Percentiles rank a stretch among this genome's conserved stretches.
phyloP scores from a whole-genome alignment of 2,329 filamentous ascomycete species.

The Ophiobolus disseminans region DNA sequence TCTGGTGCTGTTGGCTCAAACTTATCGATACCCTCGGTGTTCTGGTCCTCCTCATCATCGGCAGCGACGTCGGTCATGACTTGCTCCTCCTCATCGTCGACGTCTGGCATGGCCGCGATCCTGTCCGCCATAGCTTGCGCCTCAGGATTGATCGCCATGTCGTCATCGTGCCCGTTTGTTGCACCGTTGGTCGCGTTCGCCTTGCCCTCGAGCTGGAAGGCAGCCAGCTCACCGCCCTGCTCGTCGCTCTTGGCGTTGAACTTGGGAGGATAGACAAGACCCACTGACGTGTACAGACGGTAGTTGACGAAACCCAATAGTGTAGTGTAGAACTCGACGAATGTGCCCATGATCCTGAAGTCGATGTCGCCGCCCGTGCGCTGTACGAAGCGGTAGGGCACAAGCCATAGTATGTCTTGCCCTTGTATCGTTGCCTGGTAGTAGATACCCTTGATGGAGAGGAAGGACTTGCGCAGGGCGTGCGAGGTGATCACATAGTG shows the following conservation, averaged over 20 bases:
- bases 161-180: constrained; percentile 32
- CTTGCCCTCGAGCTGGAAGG: constrained; percentile 87
- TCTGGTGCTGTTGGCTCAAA: constrained; percentile 86
- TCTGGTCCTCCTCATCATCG: constrained; percentile 42
- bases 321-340: constrained; percentile 98
- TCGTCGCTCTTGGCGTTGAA: constrained; percentile 90
- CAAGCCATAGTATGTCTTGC: constrained; percentile 95
- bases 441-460: constrained; percentile 99
- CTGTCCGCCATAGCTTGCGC: constrained; percentile 59
- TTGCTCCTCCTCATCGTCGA: constrained; percentile 51
- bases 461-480: constrained; percentile 91
- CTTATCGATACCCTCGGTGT: constrained; percentile 74
- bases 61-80: constrained; percentile 17
- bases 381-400: constrained; percentile 98
- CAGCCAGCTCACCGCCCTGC: constrained; percentile 84
- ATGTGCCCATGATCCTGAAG: constrained; percentile 99
- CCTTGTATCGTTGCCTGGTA: constrained; percentile 98
- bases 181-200: constrained; percentile 52
- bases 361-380: constrained; percentile 91
- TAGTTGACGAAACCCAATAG: constrained; percentile 96
- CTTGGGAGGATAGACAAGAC: constrained; percentile 93
- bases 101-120: constrained; percentile 44
- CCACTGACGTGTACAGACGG: constrained; percentile 87
- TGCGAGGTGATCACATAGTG: constrained; percentile 95
- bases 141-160: constrained; percentile 46